A percentile compares a stretch with the other conserved stretches of the same genome.
Conservation (phyloP, 768 basidiomycete genomes). For the Epithele typhae region DNA sequence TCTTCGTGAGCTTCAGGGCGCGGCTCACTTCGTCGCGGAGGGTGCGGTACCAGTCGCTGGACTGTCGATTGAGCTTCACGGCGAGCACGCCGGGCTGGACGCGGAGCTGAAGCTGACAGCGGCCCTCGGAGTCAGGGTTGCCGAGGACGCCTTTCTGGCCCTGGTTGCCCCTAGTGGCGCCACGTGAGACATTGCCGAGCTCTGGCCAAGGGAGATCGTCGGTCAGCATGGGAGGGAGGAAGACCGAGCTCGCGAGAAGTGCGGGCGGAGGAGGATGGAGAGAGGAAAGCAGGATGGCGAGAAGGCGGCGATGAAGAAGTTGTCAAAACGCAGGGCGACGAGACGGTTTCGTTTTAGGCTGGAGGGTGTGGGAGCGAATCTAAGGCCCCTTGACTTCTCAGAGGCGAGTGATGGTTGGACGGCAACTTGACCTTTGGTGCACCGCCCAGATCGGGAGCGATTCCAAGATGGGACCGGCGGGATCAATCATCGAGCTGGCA, state of each 20-base stretch:
- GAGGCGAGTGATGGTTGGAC: constrained; percentile 11
- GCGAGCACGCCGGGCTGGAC: constrained; percentile 81
- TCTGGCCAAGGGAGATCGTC: constrained; percentile 88
- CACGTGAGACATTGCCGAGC: constrained; percentile 79
- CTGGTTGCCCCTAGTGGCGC: constrained; percentile 81
- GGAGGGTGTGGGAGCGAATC: constrained; percentile 17
- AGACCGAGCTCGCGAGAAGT: neutral
- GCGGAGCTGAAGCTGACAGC: constrained; percentile 71
- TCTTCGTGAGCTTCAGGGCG: constrained; percentile 80
- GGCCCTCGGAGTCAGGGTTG: constrained; percentile 68
- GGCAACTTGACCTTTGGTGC: constrained; percentile 14
- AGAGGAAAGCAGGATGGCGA: constrained; percentile 11
- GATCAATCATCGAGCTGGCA: constrained; percentile 13
- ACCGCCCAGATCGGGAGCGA: constrained; percentile 13
- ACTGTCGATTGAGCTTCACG: constrained; percentile 66
- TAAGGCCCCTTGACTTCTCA: constrained; percentile 13
- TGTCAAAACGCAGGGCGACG: constrained; percentile 4
- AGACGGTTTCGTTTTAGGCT: constrained; percentile 12
- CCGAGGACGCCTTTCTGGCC: constrained; percentile 79
- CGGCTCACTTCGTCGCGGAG: constrained; percentile 77
- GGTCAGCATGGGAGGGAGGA: constrained; percentile 33
- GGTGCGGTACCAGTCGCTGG: constrained; percentile 79
- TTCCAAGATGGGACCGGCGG: constrained; percentile 7
- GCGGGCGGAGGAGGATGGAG: constrained; percentile 3
- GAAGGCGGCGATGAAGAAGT: constrained; percentile 17